A percentile compares a stretch with the other conserved stretches of the same genome.
Evolutionary conservation across 2,329 filamentous ascomycete genomes (phyloP).

Genomic region (Epichloe coenophiala): DNA sequence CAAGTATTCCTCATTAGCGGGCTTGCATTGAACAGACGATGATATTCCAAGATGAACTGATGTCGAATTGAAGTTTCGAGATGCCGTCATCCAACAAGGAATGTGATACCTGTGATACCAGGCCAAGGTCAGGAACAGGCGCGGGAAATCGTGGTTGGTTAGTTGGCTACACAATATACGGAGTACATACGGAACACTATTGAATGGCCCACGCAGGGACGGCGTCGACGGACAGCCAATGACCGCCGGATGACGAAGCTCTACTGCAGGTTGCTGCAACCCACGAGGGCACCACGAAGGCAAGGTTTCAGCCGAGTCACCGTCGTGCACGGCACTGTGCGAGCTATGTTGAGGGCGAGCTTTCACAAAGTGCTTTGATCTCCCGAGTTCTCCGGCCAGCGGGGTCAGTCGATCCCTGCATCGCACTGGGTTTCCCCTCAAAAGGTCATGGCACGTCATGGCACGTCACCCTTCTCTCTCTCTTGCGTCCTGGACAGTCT

Average conservation of each 20-base stretch:
- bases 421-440: neutral
- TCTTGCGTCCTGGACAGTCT: neutral
- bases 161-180: neutral
- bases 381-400: too few species aligned
- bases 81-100: too few species aligned
- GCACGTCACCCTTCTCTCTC: neutral
- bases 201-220: neutral
- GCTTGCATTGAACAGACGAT: too few species aligned
- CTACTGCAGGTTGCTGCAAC: neutral
- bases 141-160: neutral
- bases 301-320: slow-evolving; percentile 1
- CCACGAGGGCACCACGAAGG: neutral
- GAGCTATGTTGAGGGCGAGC: neutral
- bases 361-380: too few species aligned
- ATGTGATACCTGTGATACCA: too few species aligned
- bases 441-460: neutral
- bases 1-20: too few species aligned
- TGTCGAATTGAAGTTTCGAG: too few species aligned
- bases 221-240: neutral
- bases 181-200: neutral
- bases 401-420: neutral
- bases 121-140: neutral
- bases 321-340: neutral
- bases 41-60: too few species aligned
- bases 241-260: neutral